Conservation (phyloP, 306 rosid species). For the Calophaca sinica region DNA sequence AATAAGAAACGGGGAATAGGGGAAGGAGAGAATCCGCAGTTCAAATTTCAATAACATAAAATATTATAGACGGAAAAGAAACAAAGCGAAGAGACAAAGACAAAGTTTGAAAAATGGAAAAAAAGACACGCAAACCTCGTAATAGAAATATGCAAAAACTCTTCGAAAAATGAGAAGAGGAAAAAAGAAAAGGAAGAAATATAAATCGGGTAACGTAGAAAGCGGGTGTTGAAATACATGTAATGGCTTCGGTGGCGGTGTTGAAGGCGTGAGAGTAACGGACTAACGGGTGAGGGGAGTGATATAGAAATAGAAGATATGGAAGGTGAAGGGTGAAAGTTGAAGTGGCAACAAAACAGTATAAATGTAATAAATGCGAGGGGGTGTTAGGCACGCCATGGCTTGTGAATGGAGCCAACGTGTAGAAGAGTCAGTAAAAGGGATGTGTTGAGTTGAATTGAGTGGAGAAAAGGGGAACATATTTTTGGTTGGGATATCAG, state of each 20-base stretch:
- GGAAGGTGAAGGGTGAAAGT: background rate
- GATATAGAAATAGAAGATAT: background rate
- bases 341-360: conserved; percentile 57
- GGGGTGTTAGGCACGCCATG: conserved; percentile 48
- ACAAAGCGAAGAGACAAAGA: conserved; percentile 60
- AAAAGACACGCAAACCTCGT: conserved; percentile 42
- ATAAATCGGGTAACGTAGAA: conserved; percentile 49
- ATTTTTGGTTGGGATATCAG: conserved; percentile 8
- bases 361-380: conserved; percentile 55
- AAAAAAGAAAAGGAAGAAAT: background rate
- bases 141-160: conserved; percentile 13
- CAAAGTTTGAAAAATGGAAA: background rate
- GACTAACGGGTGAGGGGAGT: background rate
- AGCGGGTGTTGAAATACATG: conserved; percentile 46
- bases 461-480: background rate
- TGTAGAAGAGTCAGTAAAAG: background rate
- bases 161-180: conserved; percentile 43
- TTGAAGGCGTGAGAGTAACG: background rate
- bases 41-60: conserved; percentile 48
- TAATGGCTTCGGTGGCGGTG: conserved; percentile 40
- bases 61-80: conserved; percentile 31
- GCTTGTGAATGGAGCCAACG: conserved; percentile 52
- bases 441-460: background rate
- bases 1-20: conserved; percentile 27
- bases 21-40: conserved; percentile 55